These are phyloP conservation scores for Vicia faba DNA, from an alignment of 306 rosid genomes.

Conservation along the genomic window DNA sequence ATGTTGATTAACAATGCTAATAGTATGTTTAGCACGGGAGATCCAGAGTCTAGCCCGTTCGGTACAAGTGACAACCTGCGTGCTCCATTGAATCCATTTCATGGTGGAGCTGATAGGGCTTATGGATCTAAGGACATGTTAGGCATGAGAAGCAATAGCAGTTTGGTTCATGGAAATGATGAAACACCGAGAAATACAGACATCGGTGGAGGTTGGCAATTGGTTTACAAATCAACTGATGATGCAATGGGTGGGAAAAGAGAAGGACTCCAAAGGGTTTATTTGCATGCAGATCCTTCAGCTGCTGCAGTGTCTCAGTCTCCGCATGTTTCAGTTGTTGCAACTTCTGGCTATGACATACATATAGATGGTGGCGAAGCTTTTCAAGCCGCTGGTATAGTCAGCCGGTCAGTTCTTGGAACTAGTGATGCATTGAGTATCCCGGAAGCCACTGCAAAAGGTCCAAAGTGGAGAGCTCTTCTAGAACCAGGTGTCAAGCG, in stretches of 20 bases:
- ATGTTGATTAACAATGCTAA: slow-evolving; percentile 63
- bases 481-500: slow-evolving; percentile 96
- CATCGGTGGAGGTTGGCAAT: slow-evolving; percentile 98
- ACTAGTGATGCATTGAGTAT: slow-evolving; percentile 49
- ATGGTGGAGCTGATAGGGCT: slow-evolving; percentile 56
- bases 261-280: slow-evolving; percentile 82
- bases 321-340: slow-evolving; percentile 63
- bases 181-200: slow-evolving; percentile 58
- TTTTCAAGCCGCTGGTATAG: slow-evolving; percentile 76
- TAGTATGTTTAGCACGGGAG: slow-evolving; percentile 72
- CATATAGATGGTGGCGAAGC: slow-evolving; percentile 59
- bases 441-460: slow-evolving; percentile 53
- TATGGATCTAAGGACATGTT: slow-evolving; percentile 62
- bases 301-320: slow-evolving; percentile 57
- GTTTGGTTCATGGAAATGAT: slow-evolving; percentile 41
- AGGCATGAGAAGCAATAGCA: slow-evolving; percentile 54
- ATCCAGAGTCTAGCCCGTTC: slow-evolving; percentile 57
- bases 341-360: slow-evolving; percentile 72
- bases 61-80: slow-evolving; percentile 72
- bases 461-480: slow-evolving; percentile 71
- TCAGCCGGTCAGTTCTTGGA: slow-evolving; percentile 78
- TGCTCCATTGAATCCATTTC: slow-evolving; percentile 69
- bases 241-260: slow-evolving; percentile 52
- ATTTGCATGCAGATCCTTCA: slow-evolving; percentile 76
- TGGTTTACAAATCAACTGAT: slow-evolving; percentile 81